A percentile compares a stretch with the other conserved stretches of the same genome.
Conservation (phyloP, 2,329 filamentous ascomycete species). For the Ascochyta fabae region DNA sequence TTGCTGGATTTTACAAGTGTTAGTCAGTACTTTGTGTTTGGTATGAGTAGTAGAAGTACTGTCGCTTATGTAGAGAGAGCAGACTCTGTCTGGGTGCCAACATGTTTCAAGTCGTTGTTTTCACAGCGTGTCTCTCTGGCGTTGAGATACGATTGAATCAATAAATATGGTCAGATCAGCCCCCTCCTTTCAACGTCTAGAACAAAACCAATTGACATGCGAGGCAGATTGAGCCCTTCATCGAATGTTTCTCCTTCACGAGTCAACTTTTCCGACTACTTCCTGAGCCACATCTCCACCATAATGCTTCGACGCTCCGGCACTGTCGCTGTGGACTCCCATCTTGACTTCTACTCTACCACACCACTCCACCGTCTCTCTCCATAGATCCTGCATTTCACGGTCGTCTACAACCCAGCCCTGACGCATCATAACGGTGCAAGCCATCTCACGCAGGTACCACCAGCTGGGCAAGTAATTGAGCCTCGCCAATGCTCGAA, state of each 20-base stretch:
- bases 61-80: background rate
- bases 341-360: background rate
- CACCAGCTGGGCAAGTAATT: slow-evolving; percentile 34
- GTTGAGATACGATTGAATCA: background rate
- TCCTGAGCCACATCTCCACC: background rate
- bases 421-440: background rate
- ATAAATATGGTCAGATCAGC: background rate
- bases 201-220: too few relatives aligned
- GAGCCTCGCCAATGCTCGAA: slow-evolving; percentile 25
- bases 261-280: background rate
- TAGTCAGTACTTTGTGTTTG: background rate
- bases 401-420: slow-evolving; percentile 15
- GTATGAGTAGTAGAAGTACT: background rate
- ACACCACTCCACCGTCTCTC: slow-evolving; percentile 1
- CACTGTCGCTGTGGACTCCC: background rate
- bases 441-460: slow-evolving; percentile 21
- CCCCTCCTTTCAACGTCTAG: background rate
- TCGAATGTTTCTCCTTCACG: background rate
- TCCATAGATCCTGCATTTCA: slow-evolving; percentile 18
- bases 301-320: background rate
- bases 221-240: background rate
- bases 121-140: background rate
- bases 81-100: background rate
- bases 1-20: background rate
- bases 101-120: background rate